phyloP scores from a whole-genome alignment of 129 eudicot genomes.

The Erigeron canadensis region DNA sequence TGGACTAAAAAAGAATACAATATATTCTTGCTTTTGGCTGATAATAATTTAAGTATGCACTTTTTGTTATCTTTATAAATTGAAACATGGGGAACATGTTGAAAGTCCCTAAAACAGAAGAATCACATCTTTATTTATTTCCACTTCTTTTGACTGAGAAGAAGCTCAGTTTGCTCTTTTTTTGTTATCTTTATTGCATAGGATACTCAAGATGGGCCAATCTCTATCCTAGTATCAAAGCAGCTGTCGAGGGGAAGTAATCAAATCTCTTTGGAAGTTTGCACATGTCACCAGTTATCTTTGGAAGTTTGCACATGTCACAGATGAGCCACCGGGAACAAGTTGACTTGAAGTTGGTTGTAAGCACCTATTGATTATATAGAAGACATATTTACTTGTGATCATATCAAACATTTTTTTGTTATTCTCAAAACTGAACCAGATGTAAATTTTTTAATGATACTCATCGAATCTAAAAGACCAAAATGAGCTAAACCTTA shows the following conservation, averaged over 20 bases:
- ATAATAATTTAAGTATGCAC: not conserved
- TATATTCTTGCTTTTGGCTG: no score
- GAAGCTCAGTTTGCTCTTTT: not conserved
- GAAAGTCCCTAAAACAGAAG: not conserved
- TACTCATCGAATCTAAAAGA: not conserved
- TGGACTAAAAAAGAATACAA: no score
- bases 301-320: not conserved
- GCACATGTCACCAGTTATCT: not conserved
- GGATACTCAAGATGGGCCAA: conserved; percentile 81
- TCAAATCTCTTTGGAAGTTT: not conserved
- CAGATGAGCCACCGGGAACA: not conserved
- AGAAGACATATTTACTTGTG: no score
- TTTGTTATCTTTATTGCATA: conserved; percentile 20
- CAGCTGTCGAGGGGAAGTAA: conserved; percentile 48
- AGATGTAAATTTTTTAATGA: no score
- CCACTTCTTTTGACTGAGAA: not conserved
- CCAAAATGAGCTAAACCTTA: not conserved
- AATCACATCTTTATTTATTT: not conserved
- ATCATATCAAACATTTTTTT: no score
- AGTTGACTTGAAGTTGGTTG: not conserved
- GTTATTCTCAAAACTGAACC: no score
- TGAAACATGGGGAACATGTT: not conserved
- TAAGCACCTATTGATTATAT: no score
- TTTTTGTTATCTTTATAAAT: not conserved
- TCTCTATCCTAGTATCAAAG: conserved; percentile 58